These are phyloP conservation scores for Porphyrellus cyaneotinctus DNA, from an alignment of 768 basidiomycete species.

Conservation along the genomic window DNA sequence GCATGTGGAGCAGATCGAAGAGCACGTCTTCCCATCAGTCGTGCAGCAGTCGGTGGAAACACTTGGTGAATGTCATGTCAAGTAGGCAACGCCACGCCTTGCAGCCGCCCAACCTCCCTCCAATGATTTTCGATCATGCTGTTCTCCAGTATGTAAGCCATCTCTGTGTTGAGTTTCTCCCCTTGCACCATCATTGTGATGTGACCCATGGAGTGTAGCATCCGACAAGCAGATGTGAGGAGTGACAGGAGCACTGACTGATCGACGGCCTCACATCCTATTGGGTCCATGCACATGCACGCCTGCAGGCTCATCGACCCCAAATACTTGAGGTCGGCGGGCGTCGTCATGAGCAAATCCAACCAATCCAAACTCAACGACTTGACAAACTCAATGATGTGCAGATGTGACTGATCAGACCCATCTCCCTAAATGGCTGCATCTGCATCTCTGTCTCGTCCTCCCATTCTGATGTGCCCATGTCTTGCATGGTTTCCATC, in stretches of 20 bases:
- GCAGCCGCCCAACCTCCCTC: conserved; percentile 76
- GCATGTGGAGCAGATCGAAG: conserved; percentile 82
- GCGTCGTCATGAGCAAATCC: conserved; percentile 60
- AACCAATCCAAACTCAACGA: conserved; percentile 87
- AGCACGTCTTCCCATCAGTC: conserved; percentile 85
- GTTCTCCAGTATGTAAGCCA: conserved; percentile 72
- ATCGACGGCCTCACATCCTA: conserved; percentile 83
- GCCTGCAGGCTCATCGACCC: conserved; percentile 61
- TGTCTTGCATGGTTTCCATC: conserved; percentile 48
- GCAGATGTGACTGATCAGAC: conserved; percentile 79
- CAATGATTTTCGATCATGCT: conserved; percentile 87
- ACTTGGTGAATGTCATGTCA: conserved; percentile 81
- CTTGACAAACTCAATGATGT: conserved; percentile 85
- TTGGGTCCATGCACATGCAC: conserved; percentile 62
- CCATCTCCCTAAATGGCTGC: conserved; percentile 64
- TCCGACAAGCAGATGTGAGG: conserved; percentile 55
- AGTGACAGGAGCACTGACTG: conserved; percentile 62
- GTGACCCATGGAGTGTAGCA: conserved; percentile 63
- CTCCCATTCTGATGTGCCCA: conserved; percentile 35
- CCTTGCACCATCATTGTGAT: conserved; percentile 59
- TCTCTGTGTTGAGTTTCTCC: conserved; percentile 67
- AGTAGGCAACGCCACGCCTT: conserved; percentile 83
- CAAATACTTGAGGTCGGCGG: conserved; percentile 61
- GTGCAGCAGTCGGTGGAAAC: conserved; percentile 77
- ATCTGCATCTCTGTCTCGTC: conserved; percentile 36